These are phyloP conservation scores for Sugiyamaella castrensis DNA, from an alignment of 1,139 yeast genomes.

Conservation along the genomic window DNA sequence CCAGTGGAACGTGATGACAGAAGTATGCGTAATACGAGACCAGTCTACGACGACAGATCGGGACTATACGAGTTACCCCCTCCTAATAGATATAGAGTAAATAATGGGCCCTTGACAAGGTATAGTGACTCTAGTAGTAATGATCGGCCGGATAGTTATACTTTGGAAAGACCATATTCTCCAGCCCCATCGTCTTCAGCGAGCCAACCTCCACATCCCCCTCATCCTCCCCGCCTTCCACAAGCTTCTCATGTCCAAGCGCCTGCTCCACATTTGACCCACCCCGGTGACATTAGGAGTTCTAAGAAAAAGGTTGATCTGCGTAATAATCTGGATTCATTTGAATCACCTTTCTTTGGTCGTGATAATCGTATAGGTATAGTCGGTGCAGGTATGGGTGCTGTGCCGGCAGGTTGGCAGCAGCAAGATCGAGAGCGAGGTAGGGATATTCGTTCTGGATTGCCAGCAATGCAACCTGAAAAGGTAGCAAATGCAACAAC, in stretches of 20 bases:
- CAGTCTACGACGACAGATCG: neutral
- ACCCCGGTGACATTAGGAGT: slow-evolving; percentile 10
- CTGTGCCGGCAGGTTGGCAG: too few relatives aligned
- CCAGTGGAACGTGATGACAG: neutral
- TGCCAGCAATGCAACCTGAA: too few relatives aligned
- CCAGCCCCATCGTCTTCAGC: slow-evolving; percentile 18
- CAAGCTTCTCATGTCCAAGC: slow-evolving; percentile 11
- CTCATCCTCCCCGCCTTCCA: slow-evolving; percentile 9
- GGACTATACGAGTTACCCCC: slow-evolving; percentile 5
- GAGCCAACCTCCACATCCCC: slow-evolving; percentile 16
- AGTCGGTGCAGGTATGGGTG: neutral
- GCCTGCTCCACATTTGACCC: neutral
- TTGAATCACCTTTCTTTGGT: slow-evolving; percentile 25
- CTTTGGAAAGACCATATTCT: slow-evolving; percentile 14
- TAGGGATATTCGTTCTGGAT: too few relatives aligned
- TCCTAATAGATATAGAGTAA: neutral
- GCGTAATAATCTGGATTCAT: slow-evolving; percentile 22
- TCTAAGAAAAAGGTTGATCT: slow-evolving; percentile 13
- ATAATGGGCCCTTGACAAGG: neutral
- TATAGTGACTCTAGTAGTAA: slow-evolving; percentile 9
- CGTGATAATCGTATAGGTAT: slow-evolving; percentile 15
- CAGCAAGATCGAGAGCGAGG: too few relatives aligned
- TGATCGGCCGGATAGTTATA: slow-evolving; percentile 4
- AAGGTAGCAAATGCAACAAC: too few relatives aligned
- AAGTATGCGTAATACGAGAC: neutral